A percentile compares a stretch with the other conserved stretches of the same genome.
These are phyloP conservation scores for Diaporthe vaccinii DNA, from an alignment of 2,329 filamentous ascomycete species.

Conservation along the genomic window DNA sequence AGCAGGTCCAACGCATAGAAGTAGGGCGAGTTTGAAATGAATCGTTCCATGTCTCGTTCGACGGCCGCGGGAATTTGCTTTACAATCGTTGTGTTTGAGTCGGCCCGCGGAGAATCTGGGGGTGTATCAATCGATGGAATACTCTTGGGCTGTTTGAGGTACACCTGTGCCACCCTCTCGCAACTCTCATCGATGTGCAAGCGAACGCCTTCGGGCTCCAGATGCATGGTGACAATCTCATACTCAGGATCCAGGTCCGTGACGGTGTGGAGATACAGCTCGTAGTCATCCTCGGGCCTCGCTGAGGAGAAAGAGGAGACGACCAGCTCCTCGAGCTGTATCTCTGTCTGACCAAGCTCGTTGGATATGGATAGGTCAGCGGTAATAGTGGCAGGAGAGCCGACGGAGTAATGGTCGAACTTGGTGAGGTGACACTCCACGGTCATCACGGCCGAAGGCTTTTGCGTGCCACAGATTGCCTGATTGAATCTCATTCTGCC, in stretches of 20 bases:
- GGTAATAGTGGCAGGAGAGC: conserved; percentile 48
- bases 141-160: conserved; percentile 1
- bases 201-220: conserved; percentile 6
- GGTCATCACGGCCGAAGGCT: conserved; percentile 40
- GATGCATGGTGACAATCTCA: conserved; percentile 48
- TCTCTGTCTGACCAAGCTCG: conserved; percentile 48
- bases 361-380: conserved; percentile 55
- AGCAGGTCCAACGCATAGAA: conserved; percentile 49
- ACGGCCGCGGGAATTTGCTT: conserved; percentile 43
- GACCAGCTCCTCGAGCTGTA: conserved; percentile 51
- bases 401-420: conserved; percentile 44
- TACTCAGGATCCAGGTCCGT: conserved; percentile 58
- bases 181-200: conserved; percentile 51
- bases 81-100: too few species aligned
- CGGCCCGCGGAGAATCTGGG: neutral
- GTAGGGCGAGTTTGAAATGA: conserved; percentile 52
- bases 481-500: conserved; percentile 54
- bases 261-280: conserved; percentile 53
- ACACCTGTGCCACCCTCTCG: conserved; percentile 52
- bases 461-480: conserved; percentile 43
- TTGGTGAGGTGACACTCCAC: conserved; percentile 52
- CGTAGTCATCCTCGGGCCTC: conserved; percentile 50
- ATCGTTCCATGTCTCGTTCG: conserved; percentile 46
- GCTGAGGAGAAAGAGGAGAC: conserved; percentile 51
- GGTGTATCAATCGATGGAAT: conserved; percentile 10